These are phyloP conservation scores for Cyamopsis tetragonoloba DNA, from an alignment of 306 rosid species.

Conservation along the genomic window DNA sequence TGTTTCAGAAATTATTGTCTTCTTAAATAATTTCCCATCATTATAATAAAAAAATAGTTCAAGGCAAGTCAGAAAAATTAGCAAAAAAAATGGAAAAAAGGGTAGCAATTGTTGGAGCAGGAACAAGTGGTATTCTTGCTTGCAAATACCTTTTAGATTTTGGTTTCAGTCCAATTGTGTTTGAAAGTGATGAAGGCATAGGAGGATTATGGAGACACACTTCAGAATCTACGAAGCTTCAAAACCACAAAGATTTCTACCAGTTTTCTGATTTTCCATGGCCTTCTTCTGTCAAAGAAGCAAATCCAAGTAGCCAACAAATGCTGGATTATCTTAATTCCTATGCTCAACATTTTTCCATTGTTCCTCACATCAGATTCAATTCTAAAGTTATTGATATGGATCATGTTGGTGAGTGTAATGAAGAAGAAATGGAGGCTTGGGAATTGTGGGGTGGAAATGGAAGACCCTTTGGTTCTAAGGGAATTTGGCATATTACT, in stretches of 20 bases:
- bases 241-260: slow-evolving; percentile 19
- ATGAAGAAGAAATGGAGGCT: slow-evolving; percentile 34
- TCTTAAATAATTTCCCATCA: too few relatives aligned
- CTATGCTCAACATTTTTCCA: slow-evolving; percentile 38
- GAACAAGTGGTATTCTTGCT: slow-evolving; percentile 46
- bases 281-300: slow-evolving; percentile 36
- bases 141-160: slow-evolving; percentile 37
- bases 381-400: slow-evolving; percentile 40
- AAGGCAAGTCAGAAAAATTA: too few relatives aligned
- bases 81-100: too few relatives aligned
- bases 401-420: slow-evolving; percentile 38
- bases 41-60: too few relatives aligned
- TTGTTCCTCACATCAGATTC: slow-evolving; percentile 35
- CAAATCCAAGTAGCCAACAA: slow-evolving; percentile 31
- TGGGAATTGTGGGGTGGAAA: slow-evolving; percentile 54
- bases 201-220: slow-evolving; percentile 57
- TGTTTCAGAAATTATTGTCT: too few relatives aligned
- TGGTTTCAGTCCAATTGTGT: slow-evolving; percentile 41
- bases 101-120: slow-evolving; percentile 54
- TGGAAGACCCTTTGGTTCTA: slow-evolving; percentile 45
- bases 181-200: slow-evolving; percentile 36
- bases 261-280: slow-evolving; percentile 49
- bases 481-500: slow-evolving; percentile 41
- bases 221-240: slow-evolving; percentile 43
- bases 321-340: slow-evolving; percentile 36